Percentiles rank a stretch among this genome's conserved stretches.
Evolutionary conservation across 345 rosid genomes (phyloP).

Genomic region (Microthlaspi erraticum): DNA sequence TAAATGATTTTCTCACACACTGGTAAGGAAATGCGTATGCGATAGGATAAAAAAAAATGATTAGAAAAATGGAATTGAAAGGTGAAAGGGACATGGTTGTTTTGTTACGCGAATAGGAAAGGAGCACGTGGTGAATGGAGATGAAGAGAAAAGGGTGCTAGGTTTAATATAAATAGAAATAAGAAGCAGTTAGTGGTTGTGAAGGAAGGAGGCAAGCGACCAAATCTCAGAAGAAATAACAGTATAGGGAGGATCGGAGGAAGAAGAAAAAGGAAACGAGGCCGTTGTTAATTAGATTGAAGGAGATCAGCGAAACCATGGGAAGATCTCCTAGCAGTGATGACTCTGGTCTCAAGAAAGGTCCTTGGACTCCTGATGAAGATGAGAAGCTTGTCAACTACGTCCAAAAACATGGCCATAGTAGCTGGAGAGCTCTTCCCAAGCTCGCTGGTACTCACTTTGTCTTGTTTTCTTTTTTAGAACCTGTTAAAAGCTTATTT

Average conservation of each 20-base stretch:
- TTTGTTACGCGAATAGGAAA: conserved; percentile 42
- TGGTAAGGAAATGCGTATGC: conserved; percentile 28
- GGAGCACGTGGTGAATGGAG: conserved; percentile 43
- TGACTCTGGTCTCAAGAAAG: conserved; percentile 79
- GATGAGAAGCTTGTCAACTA: conserved; percentile 67
- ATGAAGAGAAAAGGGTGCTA: conserved; percentile 39
- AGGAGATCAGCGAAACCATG: conserved; percentile 45
- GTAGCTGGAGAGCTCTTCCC: conserved; percentile 96
- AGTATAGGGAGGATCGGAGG: conserved; percentile 21
- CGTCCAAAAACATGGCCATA: conserved; percentile 77
- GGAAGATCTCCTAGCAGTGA: conserved; percentile 71
- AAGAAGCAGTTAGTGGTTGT: conserved; percentile 59
- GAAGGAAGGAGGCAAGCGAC: conserved; percentile 55
- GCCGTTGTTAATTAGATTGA: conserved; percentile 38
- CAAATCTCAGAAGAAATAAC: conserved; percentile 35
- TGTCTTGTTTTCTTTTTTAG: background rate
- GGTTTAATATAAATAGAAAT: conserved; percentile 61
- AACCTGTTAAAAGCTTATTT: background rate
- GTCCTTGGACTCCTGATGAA: conserved; percentile 94
- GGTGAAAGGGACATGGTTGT: conserved; percentile 47
- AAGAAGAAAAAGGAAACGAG: background rate
- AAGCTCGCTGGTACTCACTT: conserved; percentile 63
- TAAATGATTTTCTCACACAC: conserved; percentile 27
- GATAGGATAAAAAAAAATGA: conserved; percentile 25
- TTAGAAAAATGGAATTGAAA: conserved; percentile 43